Percentiles rank a stretch among this genome's conserved stretches.
phyloP scores from a whole-genome alignment of 768 basidiomycete genomes.

The Cytidiella melzeri region DNA sequence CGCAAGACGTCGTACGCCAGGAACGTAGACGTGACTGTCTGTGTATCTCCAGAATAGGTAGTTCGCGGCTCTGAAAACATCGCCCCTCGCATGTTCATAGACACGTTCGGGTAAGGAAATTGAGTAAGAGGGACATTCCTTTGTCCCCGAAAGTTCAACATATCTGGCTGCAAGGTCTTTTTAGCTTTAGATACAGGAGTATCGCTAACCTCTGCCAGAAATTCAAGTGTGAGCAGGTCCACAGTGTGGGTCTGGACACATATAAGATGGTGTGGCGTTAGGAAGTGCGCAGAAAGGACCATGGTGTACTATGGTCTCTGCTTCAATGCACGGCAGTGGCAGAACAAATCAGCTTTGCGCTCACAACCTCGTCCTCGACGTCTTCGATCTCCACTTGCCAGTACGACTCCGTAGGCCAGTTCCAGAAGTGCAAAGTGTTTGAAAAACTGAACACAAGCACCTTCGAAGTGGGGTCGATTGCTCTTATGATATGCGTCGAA shows the following conservation, averaged over 20 bases:
- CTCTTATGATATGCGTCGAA: constrained; percentile 25
- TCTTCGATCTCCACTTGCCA: constrained; percentile 18
- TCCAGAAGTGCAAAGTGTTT: constrained; percentile 30
- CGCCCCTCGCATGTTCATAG: constrained; percentile 31
- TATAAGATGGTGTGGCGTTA: constrained; percentile 42
- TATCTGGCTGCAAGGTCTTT: no score
- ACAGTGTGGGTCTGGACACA: constrained; percentile 46
- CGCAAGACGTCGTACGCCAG: constrained; percentile 37
- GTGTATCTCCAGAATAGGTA: neutral
- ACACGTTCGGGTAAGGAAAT: constrained; percentile 18
- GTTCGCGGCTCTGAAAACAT: constrained; percentile 14
- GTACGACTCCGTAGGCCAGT: constrained; percentile 29
- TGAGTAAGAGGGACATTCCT: neutral
- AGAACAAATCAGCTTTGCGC: constrained; percentile 9
- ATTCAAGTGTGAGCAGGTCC: constrained; percentile 35
- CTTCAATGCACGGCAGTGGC: neutral
- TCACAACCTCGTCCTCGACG: constrained; percentile 29
- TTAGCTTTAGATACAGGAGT: neutral
- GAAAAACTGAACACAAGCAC: constrained; percentile 29
- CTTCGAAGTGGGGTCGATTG: constrained; percentile 29
- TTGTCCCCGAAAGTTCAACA: neutral
- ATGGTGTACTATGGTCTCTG: constrained; percentile 30
- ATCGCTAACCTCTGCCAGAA: neutral
- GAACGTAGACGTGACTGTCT: constrained; percentile 33
- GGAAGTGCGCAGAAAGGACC: constrained; percentile 38